Base-by-base conservation (phyloP, 805 yeast species). In the Ascoidea rubescens region DNA sequence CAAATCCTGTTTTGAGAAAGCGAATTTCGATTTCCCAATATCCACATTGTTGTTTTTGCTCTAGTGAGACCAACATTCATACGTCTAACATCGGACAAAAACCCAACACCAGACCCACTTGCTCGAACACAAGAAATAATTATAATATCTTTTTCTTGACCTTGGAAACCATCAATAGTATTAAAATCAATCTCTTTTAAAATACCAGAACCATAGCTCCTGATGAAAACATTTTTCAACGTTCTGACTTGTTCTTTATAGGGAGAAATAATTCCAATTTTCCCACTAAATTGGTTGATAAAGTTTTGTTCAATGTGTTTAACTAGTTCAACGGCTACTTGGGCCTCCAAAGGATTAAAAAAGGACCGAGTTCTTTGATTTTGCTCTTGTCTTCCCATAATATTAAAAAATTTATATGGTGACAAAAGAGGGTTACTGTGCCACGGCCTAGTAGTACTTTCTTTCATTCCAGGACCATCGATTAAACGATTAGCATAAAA, bases 61-160 rank as follows among this genome's bases (percentile, higher is more conserved):
- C 99, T 85, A 0, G 98, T 91, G 44, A 93, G 69, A 0, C 96
- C 98, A 51, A 93, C 99, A 66, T 93, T 93, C 96, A 93, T 87
- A 71, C 99, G 86, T 57, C 99, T 77, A 45, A 82, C 75, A 67
- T 93, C 99, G 48, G 84, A 82, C 64, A 93, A 74, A 67, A 93
- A 93, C 16, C 98, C 99, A 54, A 91, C 87, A 48, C 80, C 75
- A 30, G 74, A 69, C 6, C 74, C 77, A 49, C 80, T 84, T 0
- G 98, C 96, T 60, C 99, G 78, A 4, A 93, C 99, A 78, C 98
- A 91, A 0, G 98, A 89, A 73, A 93, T 83, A 49, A 93, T 78
- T 56, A 93, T 87, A 48, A 93, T 79, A 56, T 91, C 97, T 65
- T 91, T 93, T 63, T 93, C 99, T 66, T 93, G 98, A 57, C 96